Conservation (phyloP, 345 rosid species). For the Hibiscus tridactylites region DNA sequence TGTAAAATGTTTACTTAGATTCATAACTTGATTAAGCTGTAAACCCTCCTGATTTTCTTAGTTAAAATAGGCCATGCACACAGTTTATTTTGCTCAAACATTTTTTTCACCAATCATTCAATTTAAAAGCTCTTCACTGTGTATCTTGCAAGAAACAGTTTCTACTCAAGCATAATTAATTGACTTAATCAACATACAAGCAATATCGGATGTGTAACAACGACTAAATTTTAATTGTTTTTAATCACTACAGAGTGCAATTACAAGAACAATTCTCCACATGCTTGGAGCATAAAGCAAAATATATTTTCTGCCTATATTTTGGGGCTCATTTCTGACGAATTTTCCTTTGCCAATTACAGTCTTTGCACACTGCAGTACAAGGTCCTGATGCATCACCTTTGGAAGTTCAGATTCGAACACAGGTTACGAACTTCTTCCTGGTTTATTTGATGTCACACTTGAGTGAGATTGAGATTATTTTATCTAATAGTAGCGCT, state of each 20-base stretch:
- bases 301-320: background rate
- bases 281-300: background rate
- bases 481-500: constrained; percentile 5
- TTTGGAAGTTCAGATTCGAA: constrained; percentile 75
- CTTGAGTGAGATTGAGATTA: background rate
- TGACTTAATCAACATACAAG: background rate
- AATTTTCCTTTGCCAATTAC: constrained; percentile 22
- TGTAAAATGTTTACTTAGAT: background rate
- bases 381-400: constrained; percentile 63
- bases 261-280: background rate
- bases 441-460: background rate
- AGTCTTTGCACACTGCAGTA: constrained; percentile 75
- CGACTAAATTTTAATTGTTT: background rate
- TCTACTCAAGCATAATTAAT: background rate
- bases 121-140: background rate
- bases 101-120: background rate
- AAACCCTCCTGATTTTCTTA: background rate
- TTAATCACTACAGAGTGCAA: background rate
- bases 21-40: background rate
- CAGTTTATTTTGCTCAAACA: background rate
- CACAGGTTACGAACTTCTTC: constrained; percentile 36
- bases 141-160: background rate
- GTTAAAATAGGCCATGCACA: background rate
- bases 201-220: background rate
- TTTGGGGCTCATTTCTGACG: background rate